These are phyloP conservation scores for Thelephora aurantiotincta DNA, from an alignment of 768 basidiomycete genomes.

Conservation along the genomic window DNA sequence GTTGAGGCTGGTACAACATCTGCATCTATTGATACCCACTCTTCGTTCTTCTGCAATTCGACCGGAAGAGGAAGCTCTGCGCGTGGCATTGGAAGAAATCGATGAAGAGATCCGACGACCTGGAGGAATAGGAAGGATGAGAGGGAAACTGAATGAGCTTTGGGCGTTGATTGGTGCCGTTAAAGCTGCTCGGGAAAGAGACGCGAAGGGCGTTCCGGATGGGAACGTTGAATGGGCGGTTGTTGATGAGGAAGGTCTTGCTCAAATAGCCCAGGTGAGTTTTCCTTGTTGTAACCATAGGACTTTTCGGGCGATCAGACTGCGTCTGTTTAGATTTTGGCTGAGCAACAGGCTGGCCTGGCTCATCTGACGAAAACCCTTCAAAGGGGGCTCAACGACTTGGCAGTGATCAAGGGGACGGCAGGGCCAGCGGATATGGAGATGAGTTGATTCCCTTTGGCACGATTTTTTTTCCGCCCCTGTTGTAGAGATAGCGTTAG, in stretches of 20 bases:
- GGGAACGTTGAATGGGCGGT: slow-evolving; percentile 58
- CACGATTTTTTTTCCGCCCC: too few relatives aligned
- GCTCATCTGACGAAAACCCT: slow-evolving; percentile 69
- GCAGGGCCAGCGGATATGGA: slow-evolving; percentile 15
- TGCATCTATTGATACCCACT: slow-evolving; percentile 67
- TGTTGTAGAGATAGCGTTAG: too few relatives aligned
- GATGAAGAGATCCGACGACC: slow-evolving; percentile 52
- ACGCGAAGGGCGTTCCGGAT: slow-evolving; percentile 25
- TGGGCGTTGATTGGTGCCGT: slow-evolving; percentile 77
- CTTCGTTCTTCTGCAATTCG: slow-evolving; percentile 63
- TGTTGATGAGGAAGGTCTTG: slow-evolving; percentile 76
- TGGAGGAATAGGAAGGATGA: slow-evolving; percentile 40
- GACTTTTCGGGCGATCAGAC: slow-evolving; percentile 3
- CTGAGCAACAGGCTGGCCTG: slow-evolving; percentile 68
- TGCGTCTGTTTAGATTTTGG: slow-evolving; percentile 37
- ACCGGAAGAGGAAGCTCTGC: slow-evolving; percentile 67
- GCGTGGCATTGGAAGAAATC: slow-evolving; percentile 57
- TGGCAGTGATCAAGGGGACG: slow-evolving; percentile 40
- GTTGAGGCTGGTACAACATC: slow-evolving; percentile 53
- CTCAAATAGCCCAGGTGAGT: slow-evolving; percentile 59
- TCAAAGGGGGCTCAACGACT: slow-evolving; percentile 46
- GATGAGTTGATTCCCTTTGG: not conserved
- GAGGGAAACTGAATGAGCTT: slow-evolving; percentile 66
- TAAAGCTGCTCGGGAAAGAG: slow-evolving; percentile 39
- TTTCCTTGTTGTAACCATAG: slow-evolving; percentile 1